phyloP scores from a whole-genome alignment of 2,329 filamentous ascomycete genomes.

The Plectosphaerella plurivora region DNA sequence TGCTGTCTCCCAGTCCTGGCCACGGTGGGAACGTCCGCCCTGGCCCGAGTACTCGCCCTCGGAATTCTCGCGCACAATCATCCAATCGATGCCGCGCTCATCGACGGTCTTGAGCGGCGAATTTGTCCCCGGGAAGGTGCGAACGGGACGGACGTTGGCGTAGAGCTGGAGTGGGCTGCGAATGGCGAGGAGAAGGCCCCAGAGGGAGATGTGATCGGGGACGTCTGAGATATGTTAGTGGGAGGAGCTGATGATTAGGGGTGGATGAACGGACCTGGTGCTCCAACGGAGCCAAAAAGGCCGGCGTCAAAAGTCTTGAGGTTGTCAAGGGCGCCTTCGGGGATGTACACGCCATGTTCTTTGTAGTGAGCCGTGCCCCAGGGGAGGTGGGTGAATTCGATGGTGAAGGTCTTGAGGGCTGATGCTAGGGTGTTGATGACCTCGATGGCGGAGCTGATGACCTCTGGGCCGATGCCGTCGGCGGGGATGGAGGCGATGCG shows the following conservation, averaged over 20 bases:
- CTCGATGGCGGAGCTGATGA: conserved; percentile 2
- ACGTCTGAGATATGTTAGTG: conserved; percentile 35
- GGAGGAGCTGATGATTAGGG: background rate
- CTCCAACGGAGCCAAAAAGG: conserved; percentile 24
- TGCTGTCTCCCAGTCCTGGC: conserved; percentile 52
- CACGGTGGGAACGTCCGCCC: conserved; percentile 54
- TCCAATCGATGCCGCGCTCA: conserved; percentile 57
- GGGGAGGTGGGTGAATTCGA: conserved; percentile 1
- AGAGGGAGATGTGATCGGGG: conserved; percentile 62
- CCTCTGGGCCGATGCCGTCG: conserved; percentile 65
- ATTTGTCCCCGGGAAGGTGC: conserved; percentile 54
- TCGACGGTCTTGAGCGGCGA: conserved; percentile 50
- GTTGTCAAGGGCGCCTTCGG: conserved; percentile 11
- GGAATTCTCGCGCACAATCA: conserved; percentile 62
- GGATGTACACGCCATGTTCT: conserved; percentile 1
- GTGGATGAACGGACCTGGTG: conserved; percentile 23
- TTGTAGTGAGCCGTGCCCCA: conserved; percentile 2
- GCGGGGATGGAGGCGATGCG: conserved; percentile 61
- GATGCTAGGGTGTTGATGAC: conserved; percentile 1
- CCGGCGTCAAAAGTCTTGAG: conserved; percentile 21
- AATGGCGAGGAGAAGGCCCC: conserved; percentile 60
- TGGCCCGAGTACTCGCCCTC: conserved; percentile 63
- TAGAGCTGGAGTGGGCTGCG: conserved; percentile 62
- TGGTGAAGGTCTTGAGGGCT: conserved; percentile 1
- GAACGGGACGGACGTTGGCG: conserved; percentile 61